These are phyloP conservation scores for Aphanoascus verrucosus DNA, from an alignment of 2,329 filamentous ascomycete species.

Conservation along the genomic window DNA sequence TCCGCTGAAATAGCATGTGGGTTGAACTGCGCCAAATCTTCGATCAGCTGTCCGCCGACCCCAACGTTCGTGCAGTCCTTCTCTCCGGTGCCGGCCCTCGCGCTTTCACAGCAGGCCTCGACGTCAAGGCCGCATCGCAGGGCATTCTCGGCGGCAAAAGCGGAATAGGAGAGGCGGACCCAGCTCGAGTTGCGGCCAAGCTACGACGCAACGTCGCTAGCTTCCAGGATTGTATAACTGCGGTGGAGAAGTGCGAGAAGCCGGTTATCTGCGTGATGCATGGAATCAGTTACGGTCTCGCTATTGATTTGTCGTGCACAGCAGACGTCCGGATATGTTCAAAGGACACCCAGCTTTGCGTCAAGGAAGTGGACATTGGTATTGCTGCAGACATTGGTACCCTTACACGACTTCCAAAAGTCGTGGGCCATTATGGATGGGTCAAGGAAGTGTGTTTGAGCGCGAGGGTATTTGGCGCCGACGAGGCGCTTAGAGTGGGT, in stretches of 20 bases:
- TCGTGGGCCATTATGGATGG: slow-evolving; percentile 38
- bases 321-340: slow-evolving; percentile 36
- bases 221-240: slow-evolving; percentile 68
- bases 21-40: slow-evolving; percentile 66
- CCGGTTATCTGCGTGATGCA: slow-evolving; percentile 76
- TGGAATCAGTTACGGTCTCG: slow-evolving; percentile 65
- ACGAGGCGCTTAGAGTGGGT: slow-evolving; percentile 36
- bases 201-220: slow-evolving; percentile 60
- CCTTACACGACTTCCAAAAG: slow-evolving; percentile 38
- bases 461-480: slow-evolving; percentile 34
- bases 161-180: slow-evolving; percentile 38
- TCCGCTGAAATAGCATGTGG: slow-evolving; percentile 57
- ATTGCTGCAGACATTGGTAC: slow-evolving; percentile 41
- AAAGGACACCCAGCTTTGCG: slow-evolving; percentile 29
- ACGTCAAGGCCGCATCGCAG: slow-evolving; percentile 60
- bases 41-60: slow-evolving; percentile 57
- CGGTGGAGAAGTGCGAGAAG: slow-evolving; percentile 80
- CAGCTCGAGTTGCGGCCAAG: slow-evolving; percentile 51
- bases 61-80: slow-evolving; percentile 63
- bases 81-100: slow-evolving; percentile 70
- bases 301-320: slow-evolving; percentile 50
- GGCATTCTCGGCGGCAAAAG: slow-evolving; percentile 37
- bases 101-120: slow-evolving; percentile 78
- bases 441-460: slow-evolving; percentile 40
- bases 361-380: slow-evolving; percentile 43